Base-by-base conservation (phyloP, 2,329 filamentous ascomycete species). In the Fusarium sp. region DNA sequence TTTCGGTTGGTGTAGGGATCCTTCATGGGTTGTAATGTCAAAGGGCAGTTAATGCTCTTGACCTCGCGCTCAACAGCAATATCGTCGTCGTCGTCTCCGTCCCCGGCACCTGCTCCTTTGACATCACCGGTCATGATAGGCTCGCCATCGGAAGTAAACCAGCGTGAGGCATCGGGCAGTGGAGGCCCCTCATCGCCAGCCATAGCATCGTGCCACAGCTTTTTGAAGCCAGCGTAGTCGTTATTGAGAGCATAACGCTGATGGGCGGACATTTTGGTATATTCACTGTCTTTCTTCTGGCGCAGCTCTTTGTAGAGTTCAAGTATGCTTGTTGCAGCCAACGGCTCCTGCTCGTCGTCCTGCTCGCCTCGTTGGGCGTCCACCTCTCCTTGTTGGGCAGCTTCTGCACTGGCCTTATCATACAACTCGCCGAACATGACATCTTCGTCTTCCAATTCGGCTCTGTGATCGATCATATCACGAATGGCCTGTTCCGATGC, bases 41-140 rank as follows among this genome's bases (percentile, higher is more conserved):
- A 80, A 1, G 92, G 92, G 77, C 93, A 95, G 75, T 89, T 91
- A 38, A 92, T 88, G 79, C 89, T 92, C 59, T 91, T 86, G 9
- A 87, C 88, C 70, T 91, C 90, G 55, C 89, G 86, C 34, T 89
- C 87, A 36, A 95, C 87, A 4, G 91, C 87, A 30, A 95, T 85
- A 47, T 95, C 93, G 26, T 93, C 91, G 62, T 92, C 91, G 22
- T 87, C 87, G 10, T 89, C 89, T 3, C 87, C 86, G 6, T 82
- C 85, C 7, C 75, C 82, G 2, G 76, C 82, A 2, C 75, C 82
- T 3, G 72, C 75, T 8, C 65, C 75, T 7, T 51, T 50, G 44
- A 74, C 62, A 24, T 75, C 76, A 6, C 64, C 70, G 41, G 69
- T 72, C 79, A 84, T 81, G 47, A 84, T 81, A 8, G 87, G 86